Base-by-base conservation (phyloP, 805 yeast genomes). In the Yamadazyma laniorum region DNA sequence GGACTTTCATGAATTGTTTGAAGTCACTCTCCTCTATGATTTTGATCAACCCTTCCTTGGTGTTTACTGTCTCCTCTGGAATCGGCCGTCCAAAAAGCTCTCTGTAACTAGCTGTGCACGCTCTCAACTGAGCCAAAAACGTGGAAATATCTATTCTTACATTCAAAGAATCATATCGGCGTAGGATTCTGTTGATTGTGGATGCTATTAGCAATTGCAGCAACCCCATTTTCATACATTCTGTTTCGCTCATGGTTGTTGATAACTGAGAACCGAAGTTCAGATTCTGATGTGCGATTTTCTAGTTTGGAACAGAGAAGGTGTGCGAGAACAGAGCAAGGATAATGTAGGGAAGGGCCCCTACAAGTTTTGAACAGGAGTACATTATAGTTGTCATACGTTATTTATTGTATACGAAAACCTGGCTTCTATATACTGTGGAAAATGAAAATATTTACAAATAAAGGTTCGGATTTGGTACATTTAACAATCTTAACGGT, bases 1-100 rank as follows among this genome's bases (percentile, higher is more conserved):
- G 40, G 4, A 58, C 40, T 19, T 36, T 26, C 2, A 60, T 48
- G 44, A 59, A 53, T 26, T 54, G 47, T 9, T 47, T 29, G 34
- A 59, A 51, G 7, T 34, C 41, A 14, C 48, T 43, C 14, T 27
- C 30, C 12, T 37, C 37, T 21, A 53, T 33, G 9, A 50, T 39
- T 7, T 42, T 26, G 5, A 40, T 18, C 9, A 58, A 34, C 5
- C 31, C 41, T 8, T 48, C 44, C 19, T 40, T 46, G 4, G 47
- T 29, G 9, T 34, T 32, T 9, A 46, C 39, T 8, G 28, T 26
- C 13, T 40, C 42, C 11, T 39, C 34, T 6, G 35, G 18, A 4
- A 23, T 26, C 16, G 50, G 50, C 22, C 47, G 18, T 1, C 41
- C 43, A 37, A 46, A 46, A 18, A 35, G n/a, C 9, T 39, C 38